Base-by-base conservation (phyloP, 2,329 filamentous ascomycete genomes). In the Scedosporium minutisporum region DNA sequence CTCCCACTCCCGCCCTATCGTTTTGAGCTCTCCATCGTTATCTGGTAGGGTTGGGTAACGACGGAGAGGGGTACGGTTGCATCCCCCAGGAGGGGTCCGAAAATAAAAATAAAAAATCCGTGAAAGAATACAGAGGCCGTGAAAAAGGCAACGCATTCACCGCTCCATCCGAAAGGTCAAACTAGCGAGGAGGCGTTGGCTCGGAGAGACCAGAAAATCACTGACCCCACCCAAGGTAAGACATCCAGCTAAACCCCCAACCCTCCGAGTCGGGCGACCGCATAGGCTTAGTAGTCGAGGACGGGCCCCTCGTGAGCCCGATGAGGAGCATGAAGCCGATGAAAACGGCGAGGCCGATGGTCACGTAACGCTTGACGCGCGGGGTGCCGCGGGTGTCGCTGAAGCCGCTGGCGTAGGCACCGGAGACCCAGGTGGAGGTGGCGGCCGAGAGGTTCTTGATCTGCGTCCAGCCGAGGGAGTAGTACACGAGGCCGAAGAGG, bases 401-500 rank as follows among this genome's bases (percentile, higher is more conserved):
- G 16, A 69, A 61, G 41, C 66, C 66, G 41, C 65, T 65, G 46
- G 68, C 66, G 7, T 69, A 67, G 5, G 63, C 44, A 23, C 42
- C 60, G 38, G 62, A 59, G 58, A 63, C 66, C 61, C 66, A 66
- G 33, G 64, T 64, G 57, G 57, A 60, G 53, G 66, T 62, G 48
- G 58, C 44, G 48, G 61, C 46, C 7, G 48, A 27, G 5, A 64
- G 58, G 23, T 61, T 63, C 64, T 69, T 69, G 59, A 69, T 63
- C 60, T 66, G 65, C 14, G 61, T 61, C 67, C 71, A 71, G 57
- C 72, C 72, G 61, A 75, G 68, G n/a, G 80, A 82, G 71, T 84
- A 84, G 67, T 80, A 75, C 25, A 78, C 70, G 58, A 83, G 73
- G 38, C 80, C 80, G 63, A 73, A 67, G 18, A 84, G 76, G 61